phyloP scores from a whole-genome alignment of 148 eudicot genomes.

The Fagopyrum tataricum region DNA sequence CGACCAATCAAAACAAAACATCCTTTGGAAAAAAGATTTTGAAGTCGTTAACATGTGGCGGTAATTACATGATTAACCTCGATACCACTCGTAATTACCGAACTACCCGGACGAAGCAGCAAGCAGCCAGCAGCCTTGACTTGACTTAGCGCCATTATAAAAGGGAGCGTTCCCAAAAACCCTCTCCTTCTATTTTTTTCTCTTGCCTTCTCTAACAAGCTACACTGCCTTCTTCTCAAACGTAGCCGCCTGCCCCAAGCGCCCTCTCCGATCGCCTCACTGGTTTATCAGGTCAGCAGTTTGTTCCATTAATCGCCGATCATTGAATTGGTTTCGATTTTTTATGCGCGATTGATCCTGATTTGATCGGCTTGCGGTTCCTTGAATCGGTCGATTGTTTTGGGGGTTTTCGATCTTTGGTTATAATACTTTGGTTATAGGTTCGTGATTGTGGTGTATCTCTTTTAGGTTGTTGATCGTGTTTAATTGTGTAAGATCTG shows the following conservation, averaged over 20 bases:
- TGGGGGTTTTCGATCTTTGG: background rate
- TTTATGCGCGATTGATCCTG: conserved; percentile 6
- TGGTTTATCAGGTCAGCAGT: conserved; percentile 4
- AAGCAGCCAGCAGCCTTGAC: background rate
- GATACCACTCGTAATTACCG: background rate
- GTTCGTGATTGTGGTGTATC: background rate
- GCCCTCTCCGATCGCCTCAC: background rate
- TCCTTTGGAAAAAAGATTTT: background rate
- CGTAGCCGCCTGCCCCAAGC: background rate
- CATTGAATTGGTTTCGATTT: conserved; percentile 1
- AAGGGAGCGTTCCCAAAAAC: background rate
- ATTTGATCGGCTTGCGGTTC: background rate
- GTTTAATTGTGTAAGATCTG: background rate
- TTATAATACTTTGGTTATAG: background rate
- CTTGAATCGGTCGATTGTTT: conserved; percentile 10
- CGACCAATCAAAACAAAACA: no score
- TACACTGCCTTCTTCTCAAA: background rate
- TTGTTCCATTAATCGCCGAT: background rate
- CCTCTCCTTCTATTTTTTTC: background rate
- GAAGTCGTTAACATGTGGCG: background rate
- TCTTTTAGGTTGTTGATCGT: background rate
- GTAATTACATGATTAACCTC: background rate
- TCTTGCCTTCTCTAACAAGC: background rate
- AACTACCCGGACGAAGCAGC: background rate
- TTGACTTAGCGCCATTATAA: background rate